Evolutionary conservation across 139 green algal species (phyloP), one percentile per base, ranked within the genome.

Genomic region (Volvox africanus): DNA sequence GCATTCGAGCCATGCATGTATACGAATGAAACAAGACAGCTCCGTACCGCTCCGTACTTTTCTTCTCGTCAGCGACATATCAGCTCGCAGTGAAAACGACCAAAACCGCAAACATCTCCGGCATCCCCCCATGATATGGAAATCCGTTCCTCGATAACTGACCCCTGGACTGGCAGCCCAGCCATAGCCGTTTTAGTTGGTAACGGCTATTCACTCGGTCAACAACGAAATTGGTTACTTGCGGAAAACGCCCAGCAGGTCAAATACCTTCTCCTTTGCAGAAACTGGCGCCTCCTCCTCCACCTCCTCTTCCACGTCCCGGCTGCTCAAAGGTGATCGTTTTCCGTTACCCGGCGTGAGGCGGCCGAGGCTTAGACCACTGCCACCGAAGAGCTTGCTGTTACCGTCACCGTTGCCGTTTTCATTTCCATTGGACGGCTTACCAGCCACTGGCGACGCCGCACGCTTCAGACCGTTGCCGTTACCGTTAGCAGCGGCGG

Each of bases 181-280:
- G 24, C 65, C 24, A 73, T 28, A 73, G 16, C 65, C 65, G 65
- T 73, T 73, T 30, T 30, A 2, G 21, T 24, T 28, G 11, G 2
- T 12, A 73, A 73, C 65, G 21, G 65, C 24, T 28, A 73, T 26
- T 12, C 24, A 28, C 65, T 28, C 44, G 44, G 11, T 73, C 65
- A 73, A 73, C 65, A 28, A 73, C 6, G 21, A 75, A 75, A 13
- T n/a, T 19, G 35, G 50, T 82, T 33, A 89, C 85, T 65, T 37
- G 26, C 88, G 73, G 65, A 92, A 92, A 17, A 92, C 79, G 28
- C 78, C 62, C 35, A 82, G 78, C 21, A 91, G 35, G 62, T 91
- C 78, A 32, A 85, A 85, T 0, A 73, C 79, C 44, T 73, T 79
- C 37, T 92, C 77, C 73, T 82, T 87, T 19, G 20, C 76, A 0